Evolutionary conservation across 1,284 basidiomycete genomes (phyloP), one percentile per base, ranked within the genome.

Genomic region (Dichomitus squalens): DNA sequence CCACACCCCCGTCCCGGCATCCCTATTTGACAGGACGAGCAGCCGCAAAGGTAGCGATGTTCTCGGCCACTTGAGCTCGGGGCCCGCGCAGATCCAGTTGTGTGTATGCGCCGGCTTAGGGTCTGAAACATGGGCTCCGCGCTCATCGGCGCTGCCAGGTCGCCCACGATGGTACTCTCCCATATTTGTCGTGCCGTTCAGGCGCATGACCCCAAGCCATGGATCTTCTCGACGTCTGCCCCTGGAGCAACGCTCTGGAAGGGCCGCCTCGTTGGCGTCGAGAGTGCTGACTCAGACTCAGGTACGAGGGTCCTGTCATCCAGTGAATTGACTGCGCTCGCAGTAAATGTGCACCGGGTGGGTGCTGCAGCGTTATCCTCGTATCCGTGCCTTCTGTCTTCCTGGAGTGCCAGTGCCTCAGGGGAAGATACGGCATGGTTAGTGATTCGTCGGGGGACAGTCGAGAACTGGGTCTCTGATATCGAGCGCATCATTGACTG

Each of bases 181-280:
- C 25, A 18, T 21, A 33, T 49, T 49, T 36, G 47, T 49, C 34
- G 14, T 3, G 33, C 47, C 14, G 7, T 33, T 31, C 49, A 23
- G 29, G 52, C 52, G 9, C 33, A 40, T 54, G 52, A 54, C 36
- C 36, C 6, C 52, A 11, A n/a, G 34, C 33, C 23, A 18, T n/a
- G 18, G 23, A 23, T 23, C 35, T 39, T 33, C 36, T 21, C 7
- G 25, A 33, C 25, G 21, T 54, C 29, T 39, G 36, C 11, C 16
- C 44, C 44, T 48, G 38, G 25, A 16, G 23, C 18, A 18, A 7
- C 20, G 35, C 23, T 27, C n/a, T 20, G 41, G 27, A n/a, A 29
- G 27, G 25, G n/a, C 5, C 25, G 25, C 25, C 5, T 44, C 25
- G 41, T 44, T 7, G 41, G 27, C 25, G 23, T 29, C 16, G 16